Conservation (phyloP, 768 basidiomycete species). For the Trametes gibbosa region DNA sequence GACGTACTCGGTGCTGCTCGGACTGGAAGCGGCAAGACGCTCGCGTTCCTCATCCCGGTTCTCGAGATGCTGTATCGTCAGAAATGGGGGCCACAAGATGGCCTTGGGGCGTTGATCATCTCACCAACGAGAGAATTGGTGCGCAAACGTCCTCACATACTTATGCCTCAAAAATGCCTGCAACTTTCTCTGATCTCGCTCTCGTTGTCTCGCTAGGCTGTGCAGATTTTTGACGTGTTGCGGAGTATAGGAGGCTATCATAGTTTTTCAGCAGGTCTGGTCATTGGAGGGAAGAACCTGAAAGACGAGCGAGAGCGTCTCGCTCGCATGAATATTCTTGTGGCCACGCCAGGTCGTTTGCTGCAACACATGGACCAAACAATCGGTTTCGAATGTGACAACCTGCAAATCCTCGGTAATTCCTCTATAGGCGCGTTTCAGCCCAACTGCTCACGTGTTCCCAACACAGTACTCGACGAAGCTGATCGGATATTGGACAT, state of each 20-base stretch:
- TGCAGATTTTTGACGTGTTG: slow-evolving; percentile 96
- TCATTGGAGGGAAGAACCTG: slow-evolving; percentile 94
- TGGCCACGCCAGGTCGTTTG: slow-evolving; percentile 92
- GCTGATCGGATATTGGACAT: slow-evolving; percentile 96
- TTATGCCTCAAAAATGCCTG: no score
- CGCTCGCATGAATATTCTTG: slow-evolving; percentile 95
- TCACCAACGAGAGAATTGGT: slow-evolving; percentile 93
- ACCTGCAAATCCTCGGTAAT: slow-evolving; percentile 87
- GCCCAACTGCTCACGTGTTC: background rate
- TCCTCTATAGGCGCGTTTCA: slow-evolving; percentile 1
- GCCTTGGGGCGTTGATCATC: slow-evolving; percentile 85
- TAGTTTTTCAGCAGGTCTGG: slow-evolving; percentile 87
- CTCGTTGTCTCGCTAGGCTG: no score
- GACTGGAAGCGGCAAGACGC: slow-evolving; percentile 73
- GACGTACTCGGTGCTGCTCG: slow-evolving; percentile 69
- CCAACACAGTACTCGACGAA: slow-evolving; percentile 80
- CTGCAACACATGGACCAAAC: slow-evolving; percentile 99
- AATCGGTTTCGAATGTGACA: slow-evolving; percentile 87
- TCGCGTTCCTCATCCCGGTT: slow-evolving; percentile 68
- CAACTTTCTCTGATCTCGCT: no score
- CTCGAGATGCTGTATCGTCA: slow-evolving; percentile 62
- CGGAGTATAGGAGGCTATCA: slow-evolving; percentile 92
- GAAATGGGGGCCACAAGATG: slow-evolving; percentile 73
- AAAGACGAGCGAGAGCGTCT: slow-evolving; percentile 90
- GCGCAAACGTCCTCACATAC: slow-evolving; percentile 34